Percentiles rank a stretch among this genome's conserved stretches.
These are phyloP conservation scores for Trametes versicolor DNA, from an alignment of 1,284 basidiomycete genomes.

Conservation along the genomic window DNA sequence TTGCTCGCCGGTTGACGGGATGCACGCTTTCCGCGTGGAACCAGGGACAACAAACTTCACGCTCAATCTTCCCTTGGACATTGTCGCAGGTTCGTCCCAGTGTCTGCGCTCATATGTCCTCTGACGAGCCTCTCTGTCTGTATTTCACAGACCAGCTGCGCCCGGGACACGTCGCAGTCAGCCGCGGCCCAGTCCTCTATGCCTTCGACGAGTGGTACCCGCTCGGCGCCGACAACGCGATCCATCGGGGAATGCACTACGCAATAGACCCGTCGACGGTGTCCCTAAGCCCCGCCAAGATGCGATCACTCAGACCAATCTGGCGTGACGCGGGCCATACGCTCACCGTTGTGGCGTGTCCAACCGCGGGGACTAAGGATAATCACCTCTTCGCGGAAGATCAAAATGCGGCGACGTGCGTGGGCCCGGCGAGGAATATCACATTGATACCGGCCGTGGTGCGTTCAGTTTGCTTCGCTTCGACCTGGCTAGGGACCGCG, in stretches of 20 bases:
- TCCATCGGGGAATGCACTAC: slow-evolving; percentile 58
- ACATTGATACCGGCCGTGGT: too few relatives aligned
- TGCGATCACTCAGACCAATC: neutral
- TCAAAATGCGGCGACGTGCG: too few relatives aligned
- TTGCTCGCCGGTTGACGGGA: slow-evolving; percentile 53
- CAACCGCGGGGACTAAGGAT: neutral
- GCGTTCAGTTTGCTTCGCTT: too few relatives aligned
- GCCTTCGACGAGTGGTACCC: slow-evolving; percentile 57
- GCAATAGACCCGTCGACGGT: slow-evolving; percentile 63
- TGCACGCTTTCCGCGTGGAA: slow-evolving; percentile 52
- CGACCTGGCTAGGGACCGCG: too few relatives aligned
- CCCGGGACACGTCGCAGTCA: slow-evolving; percentile 53
- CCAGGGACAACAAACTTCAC: slow-evolving; percentile 56
- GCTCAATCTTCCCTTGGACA: slow-evolving; percentile 55
- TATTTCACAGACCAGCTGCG: neutral
- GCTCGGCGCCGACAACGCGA: slow-evolving; percentile 52
- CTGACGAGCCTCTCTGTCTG: neutral
- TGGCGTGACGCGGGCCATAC: neutral
- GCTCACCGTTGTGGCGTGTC: neutral
- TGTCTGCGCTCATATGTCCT: neutral
- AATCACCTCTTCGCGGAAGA: neutral
- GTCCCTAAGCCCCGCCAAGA: slow-evolving; percentile 40
- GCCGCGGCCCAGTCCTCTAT: slow-evolving; percentile 63
- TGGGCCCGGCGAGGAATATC: too few relatives aligned
- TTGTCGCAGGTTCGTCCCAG: slow-evolving; percentile 51